Evolutionary conservation across 2,329 filamentous ascomycete species (phyloP), one percentile per base, ranked within the genome.

Genomic region (Chrysosporium keratinophilum): DNA sequence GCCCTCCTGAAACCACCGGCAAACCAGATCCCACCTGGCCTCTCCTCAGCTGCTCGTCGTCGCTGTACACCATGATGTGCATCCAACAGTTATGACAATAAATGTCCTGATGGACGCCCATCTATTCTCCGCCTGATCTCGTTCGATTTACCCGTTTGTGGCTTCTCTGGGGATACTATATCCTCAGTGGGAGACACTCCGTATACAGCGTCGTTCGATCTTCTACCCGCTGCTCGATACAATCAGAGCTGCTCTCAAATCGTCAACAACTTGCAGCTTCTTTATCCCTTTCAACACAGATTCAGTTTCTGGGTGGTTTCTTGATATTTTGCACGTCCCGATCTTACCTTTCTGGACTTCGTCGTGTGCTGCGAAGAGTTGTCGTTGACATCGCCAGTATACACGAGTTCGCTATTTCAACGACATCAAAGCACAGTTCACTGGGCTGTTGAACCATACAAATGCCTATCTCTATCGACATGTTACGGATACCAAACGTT

Each of bases 401-500:
- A n/a, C 23, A 34, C 40, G 50, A 52, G 20, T 52, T 40, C 41
- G 19, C 41, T 17, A 15, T 44, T 17, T 11, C 42, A 10, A 51
- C 39, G 47, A 42, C 34, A 43, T 3, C 17, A 3, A 44, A n/a
- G n/a, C 17, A 17, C 15, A 52, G 1, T 17, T 15, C 33, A 19
- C 14, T 19, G n/a, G 15, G 14, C 1, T 17, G 28, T 50, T 31
- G 9, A 2, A 37, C 15, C 6, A 23, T 53, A 54, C 43, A 33
- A 39, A 40, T 50, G 48, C 23, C 42, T 47, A 52, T 46, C 11
- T 40, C 17, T 43, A 6, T 51, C 56, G 74, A 71, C 62, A 73
- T 76, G 70, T 65, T 75, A 39, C 65, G 69, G 52, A 64, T 72
- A 31, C 68, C 71, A 42, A 70, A 69, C 46, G 64, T 69, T 53